A percentile compares a stretch with the other conserved stretches of the same genome.
phyloP scores from a whole-genome alignment of 164 flowering plant genomes.

The Magnolia sinica region DNA sequence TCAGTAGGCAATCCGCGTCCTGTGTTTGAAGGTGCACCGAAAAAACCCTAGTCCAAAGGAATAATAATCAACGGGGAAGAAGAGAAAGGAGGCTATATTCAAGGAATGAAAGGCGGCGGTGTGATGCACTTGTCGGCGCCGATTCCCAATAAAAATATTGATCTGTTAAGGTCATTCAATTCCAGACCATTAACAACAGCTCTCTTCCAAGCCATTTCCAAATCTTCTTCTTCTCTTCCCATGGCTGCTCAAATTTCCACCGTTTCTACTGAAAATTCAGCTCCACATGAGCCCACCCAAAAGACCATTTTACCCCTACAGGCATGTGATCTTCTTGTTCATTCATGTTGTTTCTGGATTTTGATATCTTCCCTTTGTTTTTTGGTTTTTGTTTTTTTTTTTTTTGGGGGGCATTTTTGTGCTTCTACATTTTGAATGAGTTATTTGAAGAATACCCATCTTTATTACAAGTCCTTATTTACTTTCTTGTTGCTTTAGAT shows the following conservation, averaged over 20 bases:
- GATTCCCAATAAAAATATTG: background rate
- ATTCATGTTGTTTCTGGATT: background rate
- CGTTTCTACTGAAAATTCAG: constrained; percentile 1
- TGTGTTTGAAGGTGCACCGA: too few relatives aligned
- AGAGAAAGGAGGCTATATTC: too few relatives aligned
- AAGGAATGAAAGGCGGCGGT: too few relatives aligned
- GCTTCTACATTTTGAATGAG: background rate
- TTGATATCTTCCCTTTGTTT: background rate
- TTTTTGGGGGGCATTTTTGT: background rate
- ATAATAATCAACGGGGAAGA: too few relatives aligned
- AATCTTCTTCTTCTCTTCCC: background rate
- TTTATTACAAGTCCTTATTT: background rate
- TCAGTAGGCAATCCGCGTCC: too few relatives aligned
- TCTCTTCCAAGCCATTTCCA: background rate
- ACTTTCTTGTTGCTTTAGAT: background rate
- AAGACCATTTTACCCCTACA: background rate
- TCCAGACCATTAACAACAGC: background rate
- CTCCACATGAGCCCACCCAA: background rate
- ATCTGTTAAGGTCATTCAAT: background rate
- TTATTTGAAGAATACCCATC: background rate
- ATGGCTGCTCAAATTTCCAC: constrained; percentile 3
- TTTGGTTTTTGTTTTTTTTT: background rate
- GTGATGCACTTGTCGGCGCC: background rate
- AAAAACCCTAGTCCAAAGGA: too few relatives aligned
- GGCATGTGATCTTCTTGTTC: background rate